Evolutionary conservation across 257 asterid genomes (phyloP).

Genomic region (Solanum boliviense): DNA sequence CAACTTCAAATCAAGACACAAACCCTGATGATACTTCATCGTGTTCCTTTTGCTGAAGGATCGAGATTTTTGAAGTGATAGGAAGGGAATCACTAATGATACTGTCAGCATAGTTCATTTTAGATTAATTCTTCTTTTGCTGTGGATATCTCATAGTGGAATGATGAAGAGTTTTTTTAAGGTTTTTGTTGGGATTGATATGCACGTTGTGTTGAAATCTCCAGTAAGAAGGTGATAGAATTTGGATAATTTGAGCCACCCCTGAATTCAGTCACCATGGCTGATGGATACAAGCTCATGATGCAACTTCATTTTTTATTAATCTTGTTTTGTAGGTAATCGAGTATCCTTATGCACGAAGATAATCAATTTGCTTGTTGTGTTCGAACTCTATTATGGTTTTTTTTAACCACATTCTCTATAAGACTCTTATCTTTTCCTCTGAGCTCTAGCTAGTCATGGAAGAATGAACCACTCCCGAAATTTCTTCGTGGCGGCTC

Average conservation of each 20-base stretch:
- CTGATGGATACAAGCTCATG: background rate
- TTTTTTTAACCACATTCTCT: background rate
- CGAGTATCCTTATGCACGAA: background rate
- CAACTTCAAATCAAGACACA: background rate
- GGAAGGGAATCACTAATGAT: background rate
- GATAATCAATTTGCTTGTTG: background rate
- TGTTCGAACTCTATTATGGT: background rate
- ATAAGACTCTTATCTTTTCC: background rate
- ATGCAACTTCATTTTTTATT: background rate
- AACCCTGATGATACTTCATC: background rate
- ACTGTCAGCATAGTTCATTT: background rate
- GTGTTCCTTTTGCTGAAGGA: background rate
- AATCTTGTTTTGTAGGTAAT: background rate
- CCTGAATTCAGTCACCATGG: background rate
- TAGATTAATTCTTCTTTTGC: background rate
- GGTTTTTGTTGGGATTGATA: background rate
- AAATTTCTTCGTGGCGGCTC: background rate
- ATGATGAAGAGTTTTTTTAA: background rate
- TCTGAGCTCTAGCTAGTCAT: background rate
- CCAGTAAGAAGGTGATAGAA: background rate
- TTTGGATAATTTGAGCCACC: background rate
- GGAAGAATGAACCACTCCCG: background rate
- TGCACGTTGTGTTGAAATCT: background rate
- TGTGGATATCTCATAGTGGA: background rate
- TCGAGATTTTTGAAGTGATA: background rate